Conservation (phyloP, 2,329 filamentous ascomycete genomes). For the Fusarium drepaniforme region DNA sequence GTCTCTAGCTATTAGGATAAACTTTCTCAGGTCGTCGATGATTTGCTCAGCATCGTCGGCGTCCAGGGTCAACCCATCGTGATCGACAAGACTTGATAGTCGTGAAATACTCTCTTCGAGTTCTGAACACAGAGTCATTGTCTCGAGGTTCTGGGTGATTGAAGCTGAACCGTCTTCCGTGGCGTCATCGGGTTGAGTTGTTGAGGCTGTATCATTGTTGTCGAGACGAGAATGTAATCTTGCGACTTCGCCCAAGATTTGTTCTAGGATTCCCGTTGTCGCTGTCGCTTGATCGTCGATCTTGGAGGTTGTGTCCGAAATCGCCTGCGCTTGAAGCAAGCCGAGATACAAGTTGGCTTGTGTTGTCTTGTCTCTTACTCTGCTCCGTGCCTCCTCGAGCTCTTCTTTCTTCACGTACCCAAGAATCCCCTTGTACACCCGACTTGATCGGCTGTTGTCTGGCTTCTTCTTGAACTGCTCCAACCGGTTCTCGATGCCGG, state of each 20-base stretch:
- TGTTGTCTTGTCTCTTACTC: slow-evolving; percentile 21
- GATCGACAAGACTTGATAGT: slow-evolving; percentile 4
- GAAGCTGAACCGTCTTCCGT: neutral
- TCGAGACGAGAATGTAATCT: slow-evolving; percentile 10
- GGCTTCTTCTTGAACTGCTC: neutral
- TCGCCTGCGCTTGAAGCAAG: slow-evolving; percentile 22
- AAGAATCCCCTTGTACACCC: neutral
- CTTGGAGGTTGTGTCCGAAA: slow-evolving; percentile 13
- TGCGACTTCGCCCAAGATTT: slow-evolving; percentile 15
- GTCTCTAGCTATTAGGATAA: slow-evolving; percentile 15
- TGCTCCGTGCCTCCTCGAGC: slow-evolving; percentile 10
- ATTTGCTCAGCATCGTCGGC: slow-evolving; percentile 31
- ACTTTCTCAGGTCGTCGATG: slow-evolving; percentile 22
- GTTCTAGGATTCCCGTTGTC: slow-evolving; percentile 15
- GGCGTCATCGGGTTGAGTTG: neutral
- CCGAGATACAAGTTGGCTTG: slow-evolving; percentile 26
- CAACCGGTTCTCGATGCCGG: neutral
- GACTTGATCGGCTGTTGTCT: neutral
- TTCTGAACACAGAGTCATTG: slow-evolving; percentile 18
- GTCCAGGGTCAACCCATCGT: slow-evolving; percentile 13
- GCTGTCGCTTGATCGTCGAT: slow-evolving; percentile 7
- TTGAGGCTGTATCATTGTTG: neutral
- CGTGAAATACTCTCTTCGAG: slow-evolving; percentile 27
- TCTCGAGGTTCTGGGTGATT: neutral
- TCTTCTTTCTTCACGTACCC: slow-evolving; percentile 26